Percentiles rank a stretch among this genome's conserved stretches.
These are phyloP conservation scores for Ophiocordyceps camponoti-rufipedis DNA, from an alignment of 2,329 filamentous ascomycete species.

Conservation along the genomic window DNA sequence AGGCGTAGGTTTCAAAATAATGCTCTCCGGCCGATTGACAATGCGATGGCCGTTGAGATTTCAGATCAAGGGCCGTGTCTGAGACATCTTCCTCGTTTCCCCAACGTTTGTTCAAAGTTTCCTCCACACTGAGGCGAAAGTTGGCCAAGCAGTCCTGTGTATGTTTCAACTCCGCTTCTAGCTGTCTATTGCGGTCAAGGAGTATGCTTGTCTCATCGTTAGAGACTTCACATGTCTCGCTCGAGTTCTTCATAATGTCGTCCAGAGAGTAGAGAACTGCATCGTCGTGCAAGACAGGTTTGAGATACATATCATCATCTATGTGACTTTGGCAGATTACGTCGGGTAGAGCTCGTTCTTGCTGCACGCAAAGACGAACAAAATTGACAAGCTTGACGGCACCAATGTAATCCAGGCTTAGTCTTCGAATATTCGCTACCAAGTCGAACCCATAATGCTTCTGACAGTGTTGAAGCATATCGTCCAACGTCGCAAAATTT, in stretches of 20 bases:
- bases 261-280: conserved; percentile 76
- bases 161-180: conserved; percentile 42
- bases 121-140: conserved; percentile 46
- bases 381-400: conserved; percentile 62
- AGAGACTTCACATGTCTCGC: conserved; percentile 11
- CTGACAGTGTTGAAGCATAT: conserved; percentile 53
- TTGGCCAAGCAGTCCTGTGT: conserved; percentile 43
- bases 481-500: conserved; percentile 42
- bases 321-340: conserved; percentile 45
- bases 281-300: conserved; percentile 76
- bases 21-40: conserved; percentile 8
- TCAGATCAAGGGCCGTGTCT: background rate
- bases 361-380: conserved; percentile 28
- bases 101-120: conserved; percentile 49
- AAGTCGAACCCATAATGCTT: conserved; percentile 51
- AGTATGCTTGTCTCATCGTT: conserved; percentile 7
- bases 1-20: conserved; percentile 45
- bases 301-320: conserved; percentile 62
- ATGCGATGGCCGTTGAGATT: background rate
- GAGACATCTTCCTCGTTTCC: conserved; percentile 29
- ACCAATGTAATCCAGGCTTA: conserved; percentile 53
- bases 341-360: conserved; percentile 28
- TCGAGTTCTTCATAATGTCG: conserved; percentile 25
- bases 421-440: conserved; percentile 32
- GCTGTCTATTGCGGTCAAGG: conserved; percentile 30